Evolutionary conservation across 805 yeast species (phyloP).

Genomic region (Torulaspora gathmanii): DNA sequence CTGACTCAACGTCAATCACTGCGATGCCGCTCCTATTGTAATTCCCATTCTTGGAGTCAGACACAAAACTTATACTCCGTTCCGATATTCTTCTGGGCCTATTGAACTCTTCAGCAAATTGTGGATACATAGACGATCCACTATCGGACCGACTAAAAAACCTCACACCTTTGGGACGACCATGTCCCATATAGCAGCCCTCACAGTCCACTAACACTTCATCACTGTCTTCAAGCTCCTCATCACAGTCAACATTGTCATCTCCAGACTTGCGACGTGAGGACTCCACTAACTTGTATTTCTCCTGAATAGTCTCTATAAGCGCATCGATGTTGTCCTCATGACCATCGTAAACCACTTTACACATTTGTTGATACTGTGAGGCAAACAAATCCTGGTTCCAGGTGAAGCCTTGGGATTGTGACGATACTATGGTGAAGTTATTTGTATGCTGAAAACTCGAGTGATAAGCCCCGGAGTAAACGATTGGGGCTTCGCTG

Average conservation of each 20-base stretch:
- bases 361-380: constrained; percentile 56
- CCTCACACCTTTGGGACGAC: constrained; percentile 1
- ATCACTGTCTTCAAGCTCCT: constrained; percentile 11
- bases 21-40: constrained; percentile 19
- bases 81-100: constrained; percentile 29
- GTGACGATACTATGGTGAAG: constrained; percentile 32
- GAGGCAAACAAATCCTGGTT: constrained; percentile 74
- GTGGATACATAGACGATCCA: constrained; percentile 12
- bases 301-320: constrained; percentile 11
- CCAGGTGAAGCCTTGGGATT: constrained; percentile 71
- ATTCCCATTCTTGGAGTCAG: constrained; percentile 28
- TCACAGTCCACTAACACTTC: constrained; percentile 15
- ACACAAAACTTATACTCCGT: constrained; percentile 25
- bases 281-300: constrained; percentile 2
- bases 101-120: constrained; percentile 16
- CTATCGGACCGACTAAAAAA: constrained; percentile 7
- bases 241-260: constrained; percentile 4
- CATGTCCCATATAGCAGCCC: constrained; percentile 8
- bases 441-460: constrained; percentile 12
- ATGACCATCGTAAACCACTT: constrained; percentile 36
- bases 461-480: constrained; percentile 15
- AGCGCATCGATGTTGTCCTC: constrained; percentile 23
- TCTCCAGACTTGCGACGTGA: neutral
- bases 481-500: constrained; percentile 23
- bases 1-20: constrained; percentile 23